These are phyloP conservation scores for Lentinus tigrinus DNA, from an alignment of 768 basidiomycete species.

Conservation along the genomic window DNA sequence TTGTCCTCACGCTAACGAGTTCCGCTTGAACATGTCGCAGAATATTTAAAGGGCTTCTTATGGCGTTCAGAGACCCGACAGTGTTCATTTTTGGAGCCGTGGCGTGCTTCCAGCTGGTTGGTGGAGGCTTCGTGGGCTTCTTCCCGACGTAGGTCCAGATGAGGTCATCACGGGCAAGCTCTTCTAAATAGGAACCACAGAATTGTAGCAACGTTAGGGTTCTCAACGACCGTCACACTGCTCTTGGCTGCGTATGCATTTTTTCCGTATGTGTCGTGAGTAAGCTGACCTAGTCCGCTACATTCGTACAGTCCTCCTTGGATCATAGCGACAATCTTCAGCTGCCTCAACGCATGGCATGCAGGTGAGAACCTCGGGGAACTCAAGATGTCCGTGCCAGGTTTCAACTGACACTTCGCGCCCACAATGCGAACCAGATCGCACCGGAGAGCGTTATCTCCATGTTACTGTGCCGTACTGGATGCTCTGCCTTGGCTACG, in stretches of 20 bases:
- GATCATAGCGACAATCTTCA: constrained; percentile 51
- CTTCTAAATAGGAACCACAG: constrained; percentile 35
- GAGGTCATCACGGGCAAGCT: background rate
- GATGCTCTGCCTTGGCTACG: constrained; percentile 58
- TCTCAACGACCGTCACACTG: constrained; percentile 54
- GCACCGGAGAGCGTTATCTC: constrained; percentile 64
- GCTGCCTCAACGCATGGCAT: constrained; percentile 54
- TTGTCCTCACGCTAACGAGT: too few relatives aligned
- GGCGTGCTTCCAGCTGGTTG: constrained; percentile 48
- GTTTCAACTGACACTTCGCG: background rate
- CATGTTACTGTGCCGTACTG: constrained; percentile 59
- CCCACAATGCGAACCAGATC: too few relatives aligned
- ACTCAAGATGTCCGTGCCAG: background rate
- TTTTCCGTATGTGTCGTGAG: background rate
- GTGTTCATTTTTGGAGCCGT: constrained; percentile 54
- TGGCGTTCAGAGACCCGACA: constrained; percentile 57
- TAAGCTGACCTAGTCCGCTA: background rate
- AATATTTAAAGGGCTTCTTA: constrained; percentile 47
- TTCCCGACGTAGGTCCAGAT: constrained; percentile 44
- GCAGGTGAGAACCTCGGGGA: constrained; percentile 34
- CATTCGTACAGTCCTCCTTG: constrained; percentile 52
- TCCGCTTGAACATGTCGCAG: constrained; percentile 28
- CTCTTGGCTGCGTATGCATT: constrained; percentile 58
- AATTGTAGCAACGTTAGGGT: constrained; percentile 59
- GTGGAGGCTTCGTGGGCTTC: constrained; percentile 61